Base-by-base conservation (phyloP, 202 grass and related monocot genomes). In the Setaria viridis region DNA sequence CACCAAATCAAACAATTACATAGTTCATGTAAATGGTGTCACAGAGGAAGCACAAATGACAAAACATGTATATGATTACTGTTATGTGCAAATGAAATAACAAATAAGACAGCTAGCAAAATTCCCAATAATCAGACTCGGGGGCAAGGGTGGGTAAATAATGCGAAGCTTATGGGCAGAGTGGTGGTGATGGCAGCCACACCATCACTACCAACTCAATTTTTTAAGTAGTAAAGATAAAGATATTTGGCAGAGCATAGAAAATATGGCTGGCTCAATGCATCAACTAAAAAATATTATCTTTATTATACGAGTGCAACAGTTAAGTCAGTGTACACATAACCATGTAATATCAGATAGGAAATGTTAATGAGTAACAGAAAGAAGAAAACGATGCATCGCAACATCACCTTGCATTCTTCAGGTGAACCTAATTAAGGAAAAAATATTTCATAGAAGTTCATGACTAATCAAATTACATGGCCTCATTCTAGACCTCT, bases 231-330 rank as follows among this genome's bases (percentile, higher is more conserved):
- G 59, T 32, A 11, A 62, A 33, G 57, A 60, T 34, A 79, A 62
- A 62, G 21, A 12, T 34, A 79, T 7, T 50, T 50, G 30, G 21
- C 53, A 60, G 16, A 60, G 17, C 15, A 73, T 35, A 74, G 1
- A 37, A 35, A 35, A 9, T 74, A 51, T 63, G 42, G 30, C 30
- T 50, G 17, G 17, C 62, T 37, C 48, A 51, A 51, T 74, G 54
- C 81, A 83, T 74, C 56, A 74, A 49, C 63, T 45, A 42, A 71
- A 43, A 57, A 56, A 12, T 29, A 42, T 25, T 13, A 60, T 72
- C 4, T 67, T 42, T 3, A 56, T 14, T 56, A 55, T 29, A 81
- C 64, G 2, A 74, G 16, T 62, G 43, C 50, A n/a, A 47, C 74
- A 84, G n/a, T 30, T 42, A 33, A 68, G 50, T 47, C 51, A 58